Evolutionary conservation across 805 yeast genomes (phyloP), one percentile per base, ranked within the genome.

Genomic region (Wickerhamomyces kurtzmanii): DNA sequence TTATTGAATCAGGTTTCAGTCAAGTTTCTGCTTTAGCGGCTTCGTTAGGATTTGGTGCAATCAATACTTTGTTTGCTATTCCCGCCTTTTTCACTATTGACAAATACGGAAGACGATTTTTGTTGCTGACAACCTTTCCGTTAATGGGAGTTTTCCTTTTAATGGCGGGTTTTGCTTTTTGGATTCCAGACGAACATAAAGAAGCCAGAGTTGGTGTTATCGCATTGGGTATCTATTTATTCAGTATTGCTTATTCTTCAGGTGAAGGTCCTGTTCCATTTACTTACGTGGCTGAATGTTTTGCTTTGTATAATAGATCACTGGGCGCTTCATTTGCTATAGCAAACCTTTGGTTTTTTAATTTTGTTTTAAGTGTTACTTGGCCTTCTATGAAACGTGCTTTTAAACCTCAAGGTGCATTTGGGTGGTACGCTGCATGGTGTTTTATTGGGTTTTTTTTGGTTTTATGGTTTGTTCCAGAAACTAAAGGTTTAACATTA

Each of bases 261-360:
- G 89, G 93, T 31, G 84, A 80, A 51, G 94, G 94, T 24, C 93
- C 91, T 10, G 91, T 84, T 24, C 93, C 94, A 4, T 84, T 84
- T 58, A 79, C 91, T 3, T 81, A 84, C 47, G 76, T 86, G 15
- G 93, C 94, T 8, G 94, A 84, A 53, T 81, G 79, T 43, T 71
- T 79, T 59, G 84, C 89, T 34, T 61, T 82, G 44, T 78, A 79
- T 45, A 71, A 81, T 36, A 71, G 93, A 55, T 86, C 83, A 39
- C 56, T 81, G 29, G 87, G 89, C 30, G 78, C 84, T 75, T 75
- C 86, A 3, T 61, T 75, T 37, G 89, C 87, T 17, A 75, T 87
- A 17, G 77, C 82, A 13, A 71, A 78, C 12, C 62, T 79, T 49
- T 76, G 83, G 83, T 75, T 76, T 53, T 76, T 76, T 63, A 76